Conservation (phyloP, 148 eudicot genomes). For the Fagopyrum tataricum region DNA sequence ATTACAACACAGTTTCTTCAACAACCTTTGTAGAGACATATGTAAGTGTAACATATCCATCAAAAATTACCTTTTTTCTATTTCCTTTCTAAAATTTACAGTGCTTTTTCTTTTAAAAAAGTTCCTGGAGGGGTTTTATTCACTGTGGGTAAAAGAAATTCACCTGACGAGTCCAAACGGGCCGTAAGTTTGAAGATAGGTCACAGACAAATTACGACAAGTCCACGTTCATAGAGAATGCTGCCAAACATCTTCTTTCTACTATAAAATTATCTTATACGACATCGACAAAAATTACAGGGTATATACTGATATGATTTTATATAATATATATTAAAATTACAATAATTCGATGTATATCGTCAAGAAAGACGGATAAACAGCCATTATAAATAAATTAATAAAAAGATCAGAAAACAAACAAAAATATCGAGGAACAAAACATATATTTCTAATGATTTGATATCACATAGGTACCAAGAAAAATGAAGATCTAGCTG, state of each 20-base stretch:
- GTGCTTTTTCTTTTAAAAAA: neutral
- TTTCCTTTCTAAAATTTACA: neutral
- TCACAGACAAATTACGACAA: neutral
- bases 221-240: neutral
- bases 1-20: neutral
- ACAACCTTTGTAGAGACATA: neutral
- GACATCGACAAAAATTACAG: neutral
- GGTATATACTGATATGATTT: too few relatives aligned
- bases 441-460: too few relatives aligned
- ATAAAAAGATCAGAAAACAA: too few relatives aligned
- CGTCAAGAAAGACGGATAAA: too few relatives aligned
- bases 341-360: too few relatives aligned
- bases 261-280: neutral
- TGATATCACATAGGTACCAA: too few relatives aligned
- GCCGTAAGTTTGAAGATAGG: neutral
- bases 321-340: too few relatives aligned
- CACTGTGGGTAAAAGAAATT: neutral
- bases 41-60: neutral
- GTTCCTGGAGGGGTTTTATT: neutral
- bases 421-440: too few relatives aligned
- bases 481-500: too few relatives aligned
- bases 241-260: constrained; percentile 6
- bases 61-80: neutral
- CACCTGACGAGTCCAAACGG: neutral
- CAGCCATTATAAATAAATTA: too few relatives aligned